These are phyloP conservation scores for Gliomastix tumulicola DNA, from an alignment of 2,329 filamentous ascomycete genomes.

Conservation along the genomic window DNA sequence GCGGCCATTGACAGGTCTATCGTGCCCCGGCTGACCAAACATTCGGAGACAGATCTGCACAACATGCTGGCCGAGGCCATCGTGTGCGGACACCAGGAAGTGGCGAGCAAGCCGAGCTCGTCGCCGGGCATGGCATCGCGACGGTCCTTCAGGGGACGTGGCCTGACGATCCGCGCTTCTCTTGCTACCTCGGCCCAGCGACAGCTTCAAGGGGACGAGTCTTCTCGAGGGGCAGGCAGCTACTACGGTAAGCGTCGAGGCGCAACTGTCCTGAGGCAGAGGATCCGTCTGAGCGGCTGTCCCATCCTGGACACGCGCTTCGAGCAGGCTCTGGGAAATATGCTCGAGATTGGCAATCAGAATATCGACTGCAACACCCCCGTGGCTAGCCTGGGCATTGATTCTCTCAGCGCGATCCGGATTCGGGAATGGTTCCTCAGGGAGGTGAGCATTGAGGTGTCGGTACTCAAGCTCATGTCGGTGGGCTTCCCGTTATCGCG, in stretches of 20 bases:
- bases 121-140: background rate
- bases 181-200: background rate
- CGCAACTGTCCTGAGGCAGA: too few species aligned
- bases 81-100: too few species aligned
- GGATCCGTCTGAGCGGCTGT: too few species aligned
- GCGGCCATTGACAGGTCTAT: background rate
- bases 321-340: background rate
- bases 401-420: conserved; percentile 18
- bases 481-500: background rate
- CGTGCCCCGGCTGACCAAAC: background rate
- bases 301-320: background rate
- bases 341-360: background rate
- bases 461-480: conserved; percentile 29
- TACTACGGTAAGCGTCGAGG: too few species aligned
- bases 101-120: conserved; percentile 1
- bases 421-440: conserved; percentile 42
- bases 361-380: background rate
- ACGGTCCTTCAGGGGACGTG: too few species aligned
- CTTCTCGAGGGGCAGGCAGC: too few species aligned
- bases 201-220: background rate
- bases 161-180: too few species aligned
- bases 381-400: conserved; percentile 11
- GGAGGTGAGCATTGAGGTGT: conserved; percentile 32
- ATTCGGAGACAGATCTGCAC: conserved; percentile 18
- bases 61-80: conserved; percentile 19